A percentile compares a stretch with the other conserved stretches of the same genome.
phyloP scores from a whole-genome alignment of 2,329 filamentous ascomycete genomes.

The Hypoxylon sp. region DNA sequence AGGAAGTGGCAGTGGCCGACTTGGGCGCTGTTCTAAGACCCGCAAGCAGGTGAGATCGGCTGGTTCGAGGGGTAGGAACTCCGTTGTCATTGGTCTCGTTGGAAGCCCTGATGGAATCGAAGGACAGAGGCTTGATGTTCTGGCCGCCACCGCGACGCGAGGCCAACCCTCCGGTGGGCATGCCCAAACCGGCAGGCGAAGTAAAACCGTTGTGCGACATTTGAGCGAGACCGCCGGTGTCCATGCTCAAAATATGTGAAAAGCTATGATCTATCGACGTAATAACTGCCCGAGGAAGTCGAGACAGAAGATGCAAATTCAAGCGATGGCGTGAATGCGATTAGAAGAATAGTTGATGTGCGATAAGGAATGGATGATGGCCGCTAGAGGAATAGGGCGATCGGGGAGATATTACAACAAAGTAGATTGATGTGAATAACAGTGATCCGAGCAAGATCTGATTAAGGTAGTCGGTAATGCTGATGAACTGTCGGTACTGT shows the following conservation, averaged over 20 bases:
- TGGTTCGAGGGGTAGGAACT: constrained; percentile 86
- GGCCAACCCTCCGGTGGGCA: constrained; percentile 82
- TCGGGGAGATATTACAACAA: constrained; percentile 47
- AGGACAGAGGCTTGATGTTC: constrained; percentile 89
- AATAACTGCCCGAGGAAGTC: constrained; percentile 33
- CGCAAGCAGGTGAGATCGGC: constrained; percentile 91
- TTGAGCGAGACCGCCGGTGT: constrained; percentile 99
- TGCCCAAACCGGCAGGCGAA: constrained; percentile 74
- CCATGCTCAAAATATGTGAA: constrained; percentile 63
- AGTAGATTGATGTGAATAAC: constrained; percentile 39
- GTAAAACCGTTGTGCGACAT: constrained; percentile 91
- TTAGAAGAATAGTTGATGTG: constrained; percentile 45
- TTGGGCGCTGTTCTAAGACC: constrained; percentile 94
- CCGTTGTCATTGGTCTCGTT: constrained; percentile 73
- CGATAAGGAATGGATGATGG: constrained; percentile 46
- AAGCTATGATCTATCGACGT: constrained; percentile 33
- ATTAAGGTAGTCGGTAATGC: constrained; percentile 37
- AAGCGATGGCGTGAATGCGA: constrained; percentile 16
- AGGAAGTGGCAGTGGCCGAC: constrained; percentile 75
- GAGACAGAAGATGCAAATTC: constrained; percentile 34
- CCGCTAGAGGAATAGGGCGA: constrained; percentile 40
- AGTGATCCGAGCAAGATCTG: constrained; percentile 34
- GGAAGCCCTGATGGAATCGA: constrained; percentile 74
- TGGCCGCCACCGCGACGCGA: constrained; percentile 83
- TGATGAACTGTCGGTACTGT: constrained; percentile 35